Percentiles rank a stretch among this genome's conserved stretches.
Conservation (phyloP, 1,284 basidiomycete genomes). For the Chalciporus sp. region DNA sequence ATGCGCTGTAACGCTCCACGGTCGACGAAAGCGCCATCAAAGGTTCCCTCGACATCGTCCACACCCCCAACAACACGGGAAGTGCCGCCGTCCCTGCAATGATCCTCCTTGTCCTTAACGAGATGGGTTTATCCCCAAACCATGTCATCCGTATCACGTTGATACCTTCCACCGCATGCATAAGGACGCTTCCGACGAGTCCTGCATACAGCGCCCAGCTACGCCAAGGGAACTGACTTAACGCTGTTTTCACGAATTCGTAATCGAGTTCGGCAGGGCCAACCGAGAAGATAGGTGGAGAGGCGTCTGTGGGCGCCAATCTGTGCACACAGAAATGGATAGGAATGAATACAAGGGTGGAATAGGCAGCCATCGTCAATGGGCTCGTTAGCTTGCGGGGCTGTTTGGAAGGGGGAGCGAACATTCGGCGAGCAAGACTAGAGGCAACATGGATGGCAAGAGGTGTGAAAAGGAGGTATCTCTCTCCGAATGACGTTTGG, state of each 20-base stretch:
- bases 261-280: conserved; percentile 74
- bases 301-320: conserved; percentile 40
- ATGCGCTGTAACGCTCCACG: conserved; percentile 47
- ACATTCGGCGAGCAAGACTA: conserved; percentile 55
- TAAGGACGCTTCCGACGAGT: conserved; percentile 50
- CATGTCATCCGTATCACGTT: conserved; percentile 52
- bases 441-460: conserved; percentile 59
- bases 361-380: conserved; percentile 60
- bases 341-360: conserved; percentile 55
- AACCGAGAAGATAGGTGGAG: conserved; percentile 54
- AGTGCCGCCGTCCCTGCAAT: conserved; percentile 40
- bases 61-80: conserved; percentile 58
- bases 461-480: conserved; percentile 61
- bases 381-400: conserved; percentile 46
- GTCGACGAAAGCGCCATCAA: conserved; percentile 54
- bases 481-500: conserved; percentile 66
- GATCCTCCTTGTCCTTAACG: conserved; percentile 34
- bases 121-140: conserved; percentile 16
- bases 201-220: conserved; percentile 62
- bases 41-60: conserved; percentile 56
- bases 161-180: conserved; percentile 63
- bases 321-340: conserved; percentile 68
- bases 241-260: conserved; percentile 70
- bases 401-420: conserved; percentile 37
- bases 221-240: conserved; percentile 59